phyloP scores from a whole-genome alignment of 2,329 filamentous ascomycete species.

The Davidsoniella virescens region DNA sequence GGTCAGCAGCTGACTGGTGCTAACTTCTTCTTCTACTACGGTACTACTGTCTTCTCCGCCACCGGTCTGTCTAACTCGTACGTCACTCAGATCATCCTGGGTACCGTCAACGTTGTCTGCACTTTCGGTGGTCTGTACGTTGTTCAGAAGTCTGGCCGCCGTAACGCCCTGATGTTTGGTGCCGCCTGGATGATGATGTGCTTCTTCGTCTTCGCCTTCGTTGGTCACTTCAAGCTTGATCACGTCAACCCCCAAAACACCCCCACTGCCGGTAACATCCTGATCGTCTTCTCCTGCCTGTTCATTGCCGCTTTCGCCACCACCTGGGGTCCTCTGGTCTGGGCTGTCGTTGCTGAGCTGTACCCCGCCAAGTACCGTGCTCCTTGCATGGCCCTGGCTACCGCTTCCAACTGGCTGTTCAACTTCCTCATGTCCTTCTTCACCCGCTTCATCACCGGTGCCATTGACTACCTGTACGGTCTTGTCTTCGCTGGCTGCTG shows the following conservation, averaged over 20 bases:
- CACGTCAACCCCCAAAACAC: slow-evolving; percentile 26
- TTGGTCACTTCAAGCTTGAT: slow-evolving; percentile 30
- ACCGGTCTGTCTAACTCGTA: slow-evolving; percentile 51
- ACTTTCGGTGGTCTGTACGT: slow-evolving; percentile 50
- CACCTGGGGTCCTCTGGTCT: slow-evolving; percentile 55
- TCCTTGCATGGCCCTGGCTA: slow-evolving; percentile 38
- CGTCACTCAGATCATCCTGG: slow-evolving; percentile 50
- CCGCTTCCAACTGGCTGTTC: slow-evolving; percentile 46
- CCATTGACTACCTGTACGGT: slow-evolving; percentile 54
- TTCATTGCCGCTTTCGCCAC: slow-evolving; percentile 52
- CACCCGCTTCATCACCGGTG: slow-evolving; percentile 56
- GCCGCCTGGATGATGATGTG: slow-evolving; percentile 43
- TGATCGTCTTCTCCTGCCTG: slow-evolving; percentile 53
- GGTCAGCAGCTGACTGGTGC: slow-evolving; percentile 53
- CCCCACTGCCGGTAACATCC: slow-evolving; percentile 35
- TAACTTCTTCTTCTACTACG: slow-evolving; percentile 54
- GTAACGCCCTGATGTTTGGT: slow-evolving; percentile 45
- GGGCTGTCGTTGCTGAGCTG: slow-evolving; percentile 48
- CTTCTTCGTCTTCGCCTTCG: slow-evolving; percentile 34
- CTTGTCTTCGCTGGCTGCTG: slow-evolving; percentile 57
- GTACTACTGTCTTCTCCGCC: slow-evolving; percentile 47
- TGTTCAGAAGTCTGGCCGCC: slow-evolving; percentile 48
- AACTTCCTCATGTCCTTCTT: slow-evolving; percentile 43
- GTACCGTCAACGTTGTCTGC: slow-evolving; percentile 49
- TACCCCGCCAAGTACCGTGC: slow-evolving; percentile 43